phyloP scores from a whole-genome alignment of 164 flowering plant genomes.

The Taxillus chinensis region DNA sequence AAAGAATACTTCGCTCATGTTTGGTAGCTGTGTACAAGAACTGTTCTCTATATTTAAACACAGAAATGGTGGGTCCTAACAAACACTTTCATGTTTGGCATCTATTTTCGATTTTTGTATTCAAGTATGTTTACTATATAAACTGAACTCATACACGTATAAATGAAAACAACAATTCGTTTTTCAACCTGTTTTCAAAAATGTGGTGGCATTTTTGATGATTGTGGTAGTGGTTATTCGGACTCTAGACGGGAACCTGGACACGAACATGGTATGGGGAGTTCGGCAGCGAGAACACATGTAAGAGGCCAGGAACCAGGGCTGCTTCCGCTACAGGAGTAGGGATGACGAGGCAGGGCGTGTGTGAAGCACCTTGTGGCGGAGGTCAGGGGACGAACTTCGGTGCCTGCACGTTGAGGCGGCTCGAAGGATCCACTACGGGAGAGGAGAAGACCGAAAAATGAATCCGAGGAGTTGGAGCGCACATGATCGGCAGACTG shows the following conservation, averaged over 20 bases:
- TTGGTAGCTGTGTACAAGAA: too few relatives aligned
- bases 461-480: constrained; percentile 23
- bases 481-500: too few relatives aligned
- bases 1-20: too few relatives aligned
- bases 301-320: constrained; percentile 25
- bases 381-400: constrained; percentile 52
- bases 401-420: constrained; percentile 73
- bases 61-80: too few relatives aligned
- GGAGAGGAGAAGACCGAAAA: constrained; percentile 10
- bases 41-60: too few relatives aligned
- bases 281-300: constrained; percentile 23
- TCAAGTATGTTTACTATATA: too few relatives aligned
- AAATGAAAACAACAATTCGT: too few relatives aligned
- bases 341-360: constrained; percentile 14
- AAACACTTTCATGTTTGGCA: too few relatives aligned
- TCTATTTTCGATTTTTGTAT: too few relatives aligned
- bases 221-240: constrained; percentile 14
- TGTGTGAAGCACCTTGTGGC: constrained; percentile 16
- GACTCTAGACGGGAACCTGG: constrained; percentile 12
- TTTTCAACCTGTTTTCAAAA: too few relatives aligned
- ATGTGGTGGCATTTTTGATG: constrained; percentile 5
- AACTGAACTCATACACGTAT: too few relatives aligned
- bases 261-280: constrained; percentile 24
- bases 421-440: constrained; percentile 41
- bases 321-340: constrained; percentile 12